phyloP scores from a whole-genome alignment of 139 green algal species.

The Chlorella sorokiniana region DNA sequence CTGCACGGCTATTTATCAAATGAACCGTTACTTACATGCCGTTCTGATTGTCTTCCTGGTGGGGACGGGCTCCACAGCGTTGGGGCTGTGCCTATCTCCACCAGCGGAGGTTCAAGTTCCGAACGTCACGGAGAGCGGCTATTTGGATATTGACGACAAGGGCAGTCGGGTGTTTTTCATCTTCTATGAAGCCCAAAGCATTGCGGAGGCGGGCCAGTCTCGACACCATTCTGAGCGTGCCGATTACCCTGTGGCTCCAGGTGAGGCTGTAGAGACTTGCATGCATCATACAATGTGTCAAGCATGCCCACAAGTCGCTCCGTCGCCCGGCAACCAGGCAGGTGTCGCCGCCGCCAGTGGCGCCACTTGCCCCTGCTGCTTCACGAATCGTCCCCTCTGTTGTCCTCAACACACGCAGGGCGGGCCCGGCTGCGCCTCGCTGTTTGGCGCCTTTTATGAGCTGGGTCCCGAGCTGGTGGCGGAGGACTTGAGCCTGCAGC shows the following conservation, averaged over 20 bases:
- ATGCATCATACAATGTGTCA: background rate
- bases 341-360: background rate
- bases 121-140: background rate
- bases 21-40: too few relatives aligned
- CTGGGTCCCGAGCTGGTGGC: conserved; percentile 54
- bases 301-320: too few relatives aligned
- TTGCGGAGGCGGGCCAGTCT: background rate
- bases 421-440: conserved; percentile 66
- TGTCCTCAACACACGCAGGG: too few relatives aligned
- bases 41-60: too few relatives aligned
- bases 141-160: background rate
- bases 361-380: background rate
- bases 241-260: conserved; percentile 18
- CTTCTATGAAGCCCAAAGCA: conserved; percentile 1
- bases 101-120: background rate
- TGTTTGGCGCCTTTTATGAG: conserved; percentile 72
- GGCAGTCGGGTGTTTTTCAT: background rate
- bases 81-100: background rate
- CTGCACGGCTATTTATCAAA: too few relatives aligned
- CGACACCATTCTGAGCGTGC: background rate
- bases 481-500: conserved; percentile 33
- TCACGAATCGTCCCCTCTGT: too few relatives aligned
- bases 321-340: background rate
- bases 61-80: background rate
- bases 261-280: background rate